Percentiles rank a stretch among this genome's conserved stretches.
Conservation (phyloP, 2,329 filamentous ascomycete genomes). For the Colletotrichum aenigma region DNA sequence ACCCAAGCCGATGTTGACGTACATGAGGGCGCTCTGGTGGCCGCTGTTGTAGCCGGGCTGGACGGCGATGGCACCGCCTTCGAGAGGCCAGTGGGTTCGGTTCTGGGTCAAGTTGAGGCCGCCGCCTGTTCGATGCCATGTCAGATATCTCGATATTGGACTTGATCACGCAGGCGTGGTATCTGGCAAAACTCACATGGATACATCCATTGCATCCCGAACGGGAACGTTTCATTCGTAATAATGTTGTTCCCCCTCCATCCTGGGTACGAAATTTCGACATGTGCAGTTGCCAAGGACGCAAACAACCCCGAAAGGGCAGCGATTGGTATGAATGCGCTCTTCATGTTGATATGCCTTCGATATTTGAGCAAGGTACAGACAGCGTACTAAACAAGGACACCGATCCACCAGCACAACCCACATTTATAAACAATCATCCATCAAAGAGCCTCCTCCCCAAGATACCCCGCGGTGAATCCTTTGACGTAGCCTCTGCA, state of each 20-base stretch:
- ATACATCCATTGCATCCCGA: conserved; percentile 73
- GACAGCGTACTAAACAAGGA: background rate
- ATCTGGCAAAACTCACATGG: conserved; percentile 56
- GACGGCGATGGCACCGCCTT: conserved; percentile 68
- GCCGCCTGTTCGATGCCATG: conserved; percentile 54
- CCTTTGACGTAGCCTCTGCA: background rate
- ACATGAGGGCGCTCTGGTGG: conserved; percentile 69
- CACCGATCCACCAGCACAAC: rapidly evolving
- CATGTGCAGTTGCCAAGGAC: conserved; percentile 40
- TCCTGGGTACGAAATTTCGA: conserved; percentile 67
- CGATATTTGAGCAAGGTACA: background rate
- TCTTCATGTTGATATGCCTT: background rate
- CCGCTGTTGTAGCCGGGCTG: conserved; percentile 78
- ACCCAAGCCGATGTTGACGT: conserved; percentile 74
- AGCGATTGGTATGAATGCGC: background rate
- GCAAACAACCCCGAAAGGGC: background rate
- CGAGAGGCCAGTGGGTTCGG: conserved; percentile 72
- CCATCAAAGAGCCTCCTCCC: background rate
- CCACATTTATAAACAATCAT: background rate
- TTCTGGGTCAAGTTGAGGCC: conserved; percentile 71
- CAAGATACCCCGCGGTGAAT: background rate
- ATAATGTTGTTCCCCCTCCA: conserved; percentile 70
- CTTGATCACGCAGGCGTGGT: rapidly evolving
- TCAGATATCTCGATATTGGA: rapidly evolving
- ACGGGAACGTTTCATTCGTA: conserved; percentile 66